phyloP scores from a whole-genome alignment of 768 basidiomycete species.

The Suillus subaureus region DNA sequence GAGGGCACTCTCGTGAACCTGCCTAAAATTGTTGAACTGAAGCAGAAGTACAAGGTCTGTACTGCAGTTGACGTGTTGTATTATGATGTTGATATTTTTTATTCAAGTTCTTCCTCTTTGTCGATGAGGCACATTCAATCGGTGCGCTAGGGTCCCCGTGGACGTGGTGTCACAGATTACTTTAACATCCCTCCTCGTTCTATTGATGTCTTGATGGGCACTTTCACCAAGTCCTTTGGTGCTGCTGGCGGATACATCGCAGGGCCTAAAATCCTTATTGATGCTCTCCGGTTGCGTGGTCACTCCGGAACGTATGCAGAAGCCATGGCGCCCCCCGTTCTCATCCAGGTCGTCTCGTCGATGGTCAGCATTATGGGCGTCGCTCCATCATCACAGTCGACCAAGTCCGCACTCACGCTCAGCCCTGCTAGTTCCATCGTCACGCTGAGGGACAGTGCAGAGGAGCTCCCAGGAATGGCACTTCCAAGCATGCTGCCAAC shows the following conservation, averaged over 20 bases:
- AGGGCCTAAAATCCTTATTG: constrained; percentile 78
- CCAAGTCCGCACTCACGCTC: constrained; percentile 37
- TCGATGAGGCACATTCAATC: constrained; percentile 98
- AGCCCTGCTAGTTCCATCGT: constrained; percentile 34
- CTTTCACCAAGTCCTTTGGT: constrained; percentile 95
- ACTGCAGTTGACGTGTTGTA: constrained; percentile 15
- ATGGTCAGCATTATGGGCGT: constrained; percentile 98
- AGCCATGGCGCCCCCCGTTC: constrained; percentile 85
- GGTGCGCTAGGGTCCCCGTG: constrained; percentile 93
- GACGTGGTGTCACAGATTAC: constrained; percentile 95
- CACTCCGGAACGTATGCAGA: constrained; percentile 89
- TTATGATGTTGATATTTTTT: constrained; percentile 21
- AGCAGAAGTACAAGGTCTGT: constrained; percentile 90
- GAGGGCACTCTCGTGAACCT: constrained; percentile 93
- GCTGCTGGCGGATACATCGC: constrained; percentile 95
- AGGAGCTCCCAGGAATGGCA: constrained; percentile 65
- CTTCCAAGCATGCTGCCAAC: constrained; percentile 63
- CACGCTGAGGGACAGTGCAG: constrained; percentile 38
- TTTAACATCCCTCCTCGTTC: constrained; percentile 80
- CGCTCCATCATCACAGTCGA: constrained; percentile 37
- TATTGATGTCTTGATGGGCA: constrained; percentile 97
- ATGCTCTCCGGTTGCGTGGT: constrained; percentile 77
- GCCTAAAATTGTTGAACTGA: constrained; percentile 77
- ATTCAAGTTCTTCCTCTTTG: constrained; percentile 86
- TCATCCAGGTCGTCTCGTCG: constrained; percentile 87